A percentile compares a stretch with the other conserved stretches of the same genome.
Conservation (phyloP, 1,284 basidiomycete genomes). For the Stygiomarasmius scandens region DNA sequence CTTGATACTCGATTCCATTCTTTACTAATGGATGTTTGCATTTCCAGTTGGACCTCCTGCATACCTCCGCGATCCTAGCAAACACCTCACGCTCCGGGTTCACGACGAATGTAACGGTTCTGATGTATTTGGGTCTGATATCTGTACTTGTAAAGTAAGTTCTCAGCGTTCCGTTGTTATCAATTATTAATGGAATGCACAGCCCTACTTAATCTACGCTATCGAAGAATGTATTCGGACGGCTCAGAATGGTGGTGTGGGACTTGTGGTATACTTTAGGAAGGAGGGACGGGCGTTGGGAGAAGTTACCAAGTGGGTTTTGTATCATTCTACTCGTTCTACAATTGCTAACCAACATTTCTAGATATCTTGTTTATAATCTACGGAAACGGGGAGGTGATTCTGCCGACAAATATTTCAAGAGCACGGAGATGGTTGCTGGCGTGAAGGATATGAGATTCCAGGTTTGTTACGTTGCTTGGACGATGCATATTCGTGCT, state of each 20-base stretch:
- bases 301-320: constrained; percentile 83
- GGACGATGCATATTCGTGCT: neutral
- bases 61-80: constrained; percentile 76
- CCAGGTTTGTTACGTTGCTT: constrained; percentile 43
- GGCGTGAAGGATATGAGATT: constrained; percentile 97
- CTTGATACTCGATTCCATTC: neutral
- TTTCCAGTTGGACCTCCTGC: constrained; percentile 77
- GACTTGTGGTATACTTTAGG: constrained; percentile 92
- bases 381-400: constrained; percentile 94
- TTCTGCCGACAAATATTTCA: constrained; percentile 92
- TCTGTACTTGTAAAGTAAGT: constrained; percentile 83
- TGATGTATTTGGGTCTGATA: constrained; percentile 89
- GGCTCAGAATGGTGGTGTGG: constrained; percentile 81
- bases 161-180: no score
- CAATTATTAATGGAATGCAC: no score
- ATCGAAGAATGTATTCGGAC: constrained; percentile 78
- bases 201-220: constrained; percentile 87
- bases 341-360: no score
- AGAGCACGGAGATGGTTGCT: constrained; percentile 89
- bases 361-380: constrained; percentile 89
- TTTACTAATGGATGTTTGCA: neutral
- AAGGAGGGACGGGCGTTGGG: constrained; percentile 93
- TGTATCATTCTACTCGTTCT: neutral
- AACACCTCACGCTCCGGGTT: constrained; percentile 89
- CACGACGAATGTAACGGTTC: constrained; percentile 95